Evolutionary conservation across 139 green algal genomes (phyloP).

Genomic region (Chlamydomonas asymmetrica): DNA sequence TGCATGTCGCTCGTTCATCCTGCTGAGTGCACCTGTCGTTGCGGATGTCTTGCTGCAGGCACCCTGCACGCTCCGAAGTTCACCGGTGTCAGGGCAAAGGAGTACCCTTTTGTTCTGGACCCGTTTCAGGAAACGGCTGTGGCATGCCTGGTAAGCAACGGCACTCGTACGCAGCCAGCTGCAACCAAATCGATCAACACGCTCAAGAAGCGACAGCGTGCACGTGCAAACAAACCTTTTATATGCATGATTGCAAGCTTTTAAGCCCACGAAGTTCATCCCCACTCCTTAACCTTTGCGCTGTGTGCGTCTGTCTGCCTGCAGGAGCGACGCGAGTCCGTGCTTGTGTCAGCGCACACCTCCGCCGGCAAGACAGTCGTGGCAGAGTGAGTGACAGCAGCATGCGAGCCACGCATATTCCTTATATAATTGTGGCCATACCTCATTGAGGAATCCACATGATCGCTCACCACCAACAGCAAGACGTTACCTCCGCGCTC

Average conservation of each 20-base stretch:
- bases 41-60: conserved; percentile 41
- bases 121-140: conserved; percentile 84
- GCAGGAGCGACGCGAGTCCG: conserved; percentile 84
- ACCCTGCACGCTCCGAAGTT: conserved; percentile 71
- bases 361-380: conserved; percentile 94
- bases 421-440: no score
- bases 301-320: not conserved
- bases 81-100: conserved; percentile 65
- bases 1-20: no score
- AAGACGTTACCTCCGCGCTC: no score
- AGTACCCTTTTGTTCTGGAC: conserved; percentile 90
- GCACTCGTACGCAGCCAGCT: not conserved
- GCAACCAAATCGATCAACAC: no score
- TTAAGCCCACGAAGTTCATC: not conserved
- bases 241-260: not conserved
- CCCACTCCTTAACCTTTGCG: not conserved
- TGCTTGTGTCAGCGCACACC: conserved; percentile 93
- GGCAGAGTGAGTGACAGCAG: conserved; percentile 63
- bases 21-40: not conserved
- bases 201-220: no score
- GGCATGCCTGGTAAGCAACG: conserved; percentile 70
- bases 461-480: no score
- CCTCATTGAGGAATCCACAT: no score
- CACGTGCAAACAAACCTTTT: no score
- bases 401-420: no score